A percentile compares a stretch with the other conserved stretches of the same genome.
Evolutionary conservation across 768 basidiomycete genomes (phyloP).

Genomic region (Pisolithus marmoratus): DNA sequence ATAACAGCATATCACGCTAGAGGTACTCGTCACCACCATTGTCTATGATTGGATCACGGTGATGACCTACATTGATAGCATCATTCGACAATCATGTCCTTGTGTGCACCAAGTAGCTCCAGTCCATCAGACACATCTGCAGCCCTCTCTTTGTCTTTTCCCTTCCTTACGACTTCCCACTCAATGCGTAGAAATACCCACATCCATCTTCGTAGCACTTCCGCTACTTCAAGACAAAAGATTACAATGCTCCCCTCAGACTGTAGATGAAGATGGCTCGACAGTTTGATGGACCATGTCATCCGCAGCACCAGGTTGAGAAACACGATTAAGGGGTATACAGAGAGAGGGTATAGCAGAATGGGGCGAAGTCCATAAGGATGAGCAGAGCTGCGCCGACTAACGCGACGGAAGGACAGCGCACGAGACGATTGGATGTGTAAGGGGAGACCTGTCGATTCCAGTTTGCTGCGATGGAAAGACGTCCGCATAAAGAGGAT

Average conservation of each 20-base stretch:
- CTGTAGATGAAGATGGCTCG: slow-evolving; percentile 74
- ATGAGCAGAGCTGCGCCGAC: slow-evolving; percentile 26
- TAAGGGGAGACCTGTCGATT: slow-evolving; percentile 10
- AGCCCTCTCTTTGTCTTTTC: slow-evolving; percentile 11
- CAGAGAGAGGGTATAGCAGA: slow-evolving; percentile 72
- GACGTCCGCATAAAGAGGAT: slow-evolving; percentile 39
- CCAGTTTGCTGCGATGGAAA: slow-evolving; percentile 41
- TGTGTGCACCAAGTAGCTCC: slow-evolving; percentile 10
- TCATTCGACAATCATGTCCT: slow-evolving; percentile 15
- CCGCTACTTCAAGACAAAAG: slow-evolving; percentile 88
- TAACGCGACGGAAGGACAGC: slow-evolving; percentile 11
- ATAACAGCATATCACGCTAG: background rate
- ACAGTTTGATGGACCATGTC: slow-evolving; percentile 91
- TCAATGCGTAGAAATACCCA: slow-evolving; percentile 98
- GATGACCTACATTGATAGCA: background rate
- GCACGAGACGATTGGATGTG: slow-evolving; percentile 14
- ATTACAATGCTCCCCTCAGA: slow-evolving; percentile 78
- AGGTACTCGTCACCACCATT: slow-evolving; percentile 10
- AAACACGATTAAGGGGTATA: slow-evolving; percentile 79
- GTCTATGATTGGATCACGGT: background rate
- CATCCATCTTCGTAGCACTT: slow-evolving; percentile 88
- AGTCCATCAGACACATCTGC: slow-evolving; percentile 5
- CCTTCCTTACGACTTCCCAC: slow-evolving; percentile 83
- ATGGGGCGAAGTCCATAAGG: slow-evolving; percentile 71
- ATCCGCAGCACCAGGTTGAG: slow-evolving; percentile 85